A percentile compares a stretch with the other conserved stretches of the same genome.
Evolutionary conservation across 2,329 filamentous ascomycete genomes (phyloP).

Genomic region (Diplodia intermedia): DNA sequence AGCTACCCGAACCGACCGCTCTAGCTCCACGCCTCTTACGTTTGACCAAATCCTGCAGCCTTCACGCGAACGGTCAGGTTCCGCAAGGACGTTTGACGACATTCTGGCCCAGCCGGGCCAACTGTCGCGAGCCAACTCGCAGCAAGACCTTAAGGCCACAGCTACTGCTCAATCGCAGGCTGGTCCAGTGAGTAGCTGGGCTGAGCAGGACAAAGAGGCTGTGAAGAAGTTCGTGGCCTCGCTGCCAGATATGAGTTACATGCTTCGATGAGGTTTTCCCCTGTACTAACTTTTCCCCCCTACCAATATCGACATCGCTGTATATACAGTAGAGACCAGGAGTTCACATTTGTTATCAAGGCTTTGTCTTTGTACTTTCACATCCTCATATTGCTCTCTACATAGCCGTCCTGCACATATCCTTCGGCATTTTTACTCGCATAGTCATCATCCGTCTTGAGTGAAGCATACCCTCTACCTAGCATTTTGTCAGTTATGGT

Average conservation of each 20-base stretch:
- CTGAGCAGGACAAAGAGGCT: constrained; percentile 39
- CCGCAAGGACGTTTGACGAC: constrained; percentile 27
- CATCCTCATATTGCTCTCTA: neutral
- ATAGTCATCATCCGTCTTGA: neutral
- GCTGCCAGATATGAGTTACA: constrained; percentile 45
- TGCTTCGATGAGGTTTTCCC: constrained; percentile 38
- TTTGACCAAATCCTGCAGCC: constrained; percentile 31
- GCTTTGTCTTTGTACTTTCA: neutral
- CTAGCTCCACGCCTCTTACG: constrained; percentile 21
- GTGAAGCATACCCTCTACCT: neutral
- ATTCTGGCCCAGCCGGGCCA: constrained; percentile 14
- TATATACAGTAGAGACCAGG: constrained; percentile 1
- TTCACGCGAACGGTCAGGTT: neutral
- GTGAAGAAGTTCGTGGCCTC: constrained; percentile 40
- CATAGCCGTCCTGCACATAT: neutral
- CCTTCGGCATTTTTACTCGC: neutral
- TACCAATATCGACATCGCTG: neutral
- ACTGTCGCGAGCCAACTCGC: neutral
- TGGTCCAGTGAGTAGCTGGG: constrained; percentile 36
- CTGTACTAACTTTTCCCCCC: neutral
- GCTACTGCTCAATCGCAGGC: constrained; percentile 27
- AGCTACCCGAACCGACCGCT: constrained; percentile 33
- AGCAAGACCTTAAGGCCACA: neutral
- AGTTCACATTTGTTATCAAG: neutral
- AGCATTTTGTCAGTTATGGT: neutral